Percentiles rank a stretch among this genome's conserved stretches.
phyloP scores from a whole-genome alignment of 2,329 filamentous ascomycete species.

The Mycosphaerella sp. region DNA sequence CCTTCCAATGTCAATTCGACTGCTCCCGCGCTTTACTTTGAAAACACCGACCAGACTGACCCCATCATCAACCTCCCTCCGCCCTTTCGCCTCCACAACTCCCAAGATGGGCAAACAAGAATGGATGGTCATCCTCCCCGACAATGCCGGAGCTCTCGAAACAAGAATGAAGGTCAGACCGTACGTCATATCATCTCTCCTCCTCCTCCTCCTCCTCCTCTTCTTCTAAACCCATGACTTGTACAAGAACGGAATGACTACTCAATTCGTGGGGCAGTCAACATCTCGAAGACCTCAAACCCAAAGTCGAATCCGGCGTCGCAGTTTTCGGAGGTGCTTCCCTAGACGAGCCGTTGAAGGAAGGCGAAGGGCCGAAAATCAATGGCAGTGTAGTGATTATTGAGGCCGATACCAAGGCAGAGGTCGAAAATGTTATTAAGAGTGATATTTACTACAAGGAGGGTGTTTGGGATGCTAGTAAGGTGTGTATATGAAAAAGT shows the following conservation, averaged over 20 bases:
- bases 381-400: slow-evolving; percentile 66
- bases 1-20: background rate
- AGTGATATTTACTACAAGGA: slow-evolving; percentile 64
- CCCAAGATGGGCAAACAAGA: slow-evolving; percentile 37
- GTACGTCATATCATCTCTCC: slow-evolving; percentile 23
- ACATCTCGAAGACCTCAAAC: slow-evolving; percentile 54
- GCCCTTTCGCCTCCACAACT: slow-evolving; percentile 20
- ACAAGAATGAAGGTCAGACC: slow-evolving; percentile 40
- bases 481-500: slow-evolving; percentile 29
- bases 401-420: slow-evolving; percentile 60
- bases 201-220: background rate
- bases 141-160: slow-evolving; percentile 38
- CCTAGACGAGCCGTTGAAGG: slow-evolving; percentile 57
- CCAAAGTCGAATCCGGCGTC: slow-evolving; percentile 49
- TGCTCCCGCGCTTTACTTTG: background rate
- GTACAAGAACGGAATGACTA: too few species aligned
- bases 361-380: slow-evolving; percentile 61
- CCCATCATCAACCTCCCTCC: background rate
- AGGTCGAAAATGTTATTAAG: slow-evolving; percentile 54
- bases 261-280: slow-evolving; percentile 24
- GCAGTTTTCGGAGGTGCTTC: slow-evolving; percentile 64
- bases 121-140: slow-evolving; percentile 47
- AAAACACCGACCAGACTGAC: background rate
- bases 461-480: slow-evolving; percentile 68
- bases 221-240: background rate